A percentile compares a stretch with the other conserved stretches of the same genome.
phyloP scores from a whole-genome alignment of 2,329 filamentous ascomycete genomes.

The Pleochaeta shiraiana region DNA sequence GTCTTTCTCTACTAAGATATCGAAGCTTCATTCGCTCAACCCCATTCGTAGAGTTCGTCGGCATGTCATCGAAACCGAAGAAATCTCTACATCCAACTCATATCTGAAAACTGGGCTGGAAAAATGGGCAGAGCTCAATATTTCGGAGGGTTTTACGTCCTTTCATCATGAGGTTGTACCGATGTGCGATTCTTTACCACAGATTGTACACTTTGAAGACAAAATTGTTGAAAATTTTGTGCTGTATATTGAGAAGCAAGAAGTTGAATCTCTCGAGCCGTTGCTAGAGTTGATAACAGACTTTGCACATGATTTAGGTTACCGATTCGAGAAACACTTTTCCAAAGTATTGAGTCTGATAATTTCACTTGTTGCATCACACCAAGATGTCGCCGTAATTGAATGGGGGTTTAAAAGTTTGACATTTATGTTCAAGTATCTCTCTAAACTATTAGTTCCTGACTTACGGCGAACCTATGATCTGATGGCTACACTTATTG shows the following conservation, averaged over 20 bases:
- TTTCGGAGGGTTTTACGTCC: constrained; percentile 56
- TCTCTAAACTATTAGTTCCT: constrained; percentile 67
- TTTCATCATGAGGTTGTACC: constrained; percentile 58
- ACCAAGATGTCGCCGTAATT: constrained; percentile 67
- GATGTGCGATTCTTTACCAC: constrained; percentile 72
- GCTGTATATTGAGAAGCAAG: constrained; percentile 53
- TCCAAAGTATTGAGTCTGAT: constrained; percentile 52
- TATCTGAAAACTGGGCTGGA: constrained; percentile 68
- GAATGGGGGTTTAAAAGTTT: constrained; percentile 94
- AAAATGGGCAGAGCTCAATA: constrained; percentile 81
- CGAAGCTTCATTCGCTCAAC: constrained; percentile 74
- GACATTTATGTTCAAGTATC: constrained; percentile 93
- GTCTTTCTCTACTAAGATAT: constrained; percentile 73
- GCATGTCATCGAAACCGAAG: constrained; percentile 61
- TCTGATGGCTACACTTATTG: constrained; percentile 65
- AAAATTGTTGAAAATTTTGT: constrained; percentile 61
- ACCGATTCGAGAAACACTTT: constrained; percentile 77
- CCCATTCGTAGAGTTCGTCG: constrained; percentile 76
- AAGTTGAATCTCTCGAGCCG: constrained; percentile 65
- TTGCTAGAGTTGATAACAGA: constrained; percentile 73
- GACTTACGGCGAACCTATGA: constrained; percentile 70
- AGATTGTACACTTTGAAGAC: constrained; percentile 78
- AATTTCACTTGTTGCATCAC: constrained; percentile 53
- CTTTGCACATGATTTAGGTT: constrained; percentile 83
- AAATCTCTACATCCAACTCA: constrained; percentile 55